Conservation (phyloP, 2,329 filamentous ascomycete species). For the Rutstroemia sp. region DNA sequence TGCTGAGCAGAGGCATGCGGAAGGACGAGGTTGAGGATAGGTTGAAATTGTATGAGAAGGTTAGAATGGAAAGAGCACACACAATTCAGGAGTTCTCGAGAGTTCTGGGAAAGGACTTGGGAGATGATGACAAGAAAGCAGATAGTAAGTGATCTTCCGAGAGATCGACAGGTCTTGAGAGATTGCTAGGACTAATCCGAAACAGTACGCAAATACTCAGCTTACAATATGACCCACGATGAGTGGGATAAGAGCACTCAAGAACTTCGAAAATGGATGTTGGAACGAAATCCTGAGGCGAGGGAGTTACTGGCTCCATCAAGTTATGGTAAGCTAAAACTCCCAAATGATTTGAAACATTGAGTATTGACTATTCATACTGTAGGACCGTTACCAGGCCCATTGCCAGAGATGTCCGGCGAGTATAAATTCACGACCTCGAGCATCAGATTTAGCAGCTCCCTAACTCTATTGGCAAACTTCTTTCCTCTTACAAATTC, state of each 20-base stretch:
- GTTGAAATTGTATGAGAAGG: slow-evolving; percentile 50
- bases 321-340: slow-evolving; percentile 38
- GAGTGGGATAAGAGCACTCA: too few relatives aligned
- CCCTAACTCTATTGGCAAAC: slow-evolving; percentile 32
- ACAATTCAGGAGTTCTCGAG: slow-evolving; percentile 51
- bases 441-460: slow-evolving; percentile 34
- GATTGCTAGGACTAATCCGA: too few relatives aligned
- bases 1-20: slow-evolving; percentile 42
- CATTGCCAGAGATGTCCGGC: too few relatives aligned
- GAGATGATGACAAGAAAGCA: slow-evolving; percentile 33
- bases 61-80: slow-evolving; percentile 49
- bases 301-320: slow-evolving; percentile 19
- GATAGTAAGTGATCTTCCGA: slow-evolving; percentile 37
- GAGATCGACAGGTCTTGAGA: too few relatives aligned
- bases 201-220: slow-evolving; percentile 22
- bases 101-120: slow-evolving; percentile 40
- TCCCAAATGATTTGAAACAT: background rate
- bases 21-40: slow-evolving; percentile 43
- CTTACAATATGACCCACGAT: slow-evolving; percentile 43
- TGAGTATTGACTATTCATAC: slow-evolving; percentile 19
- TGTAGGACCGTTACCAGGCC: slow-evolving; percentile 18
- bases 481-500: slow-evolving; percentile 26
- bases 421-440: slow-evolving; percentile 15
- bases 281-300: slow-evolving; percentile 29
- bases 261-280: slow-evolving; percentile 38